Evolutionary conservation across 2,329 filamentous ascomycete species (phyloP).

Genomic region (Aspergillus alliaceus): DNA sequence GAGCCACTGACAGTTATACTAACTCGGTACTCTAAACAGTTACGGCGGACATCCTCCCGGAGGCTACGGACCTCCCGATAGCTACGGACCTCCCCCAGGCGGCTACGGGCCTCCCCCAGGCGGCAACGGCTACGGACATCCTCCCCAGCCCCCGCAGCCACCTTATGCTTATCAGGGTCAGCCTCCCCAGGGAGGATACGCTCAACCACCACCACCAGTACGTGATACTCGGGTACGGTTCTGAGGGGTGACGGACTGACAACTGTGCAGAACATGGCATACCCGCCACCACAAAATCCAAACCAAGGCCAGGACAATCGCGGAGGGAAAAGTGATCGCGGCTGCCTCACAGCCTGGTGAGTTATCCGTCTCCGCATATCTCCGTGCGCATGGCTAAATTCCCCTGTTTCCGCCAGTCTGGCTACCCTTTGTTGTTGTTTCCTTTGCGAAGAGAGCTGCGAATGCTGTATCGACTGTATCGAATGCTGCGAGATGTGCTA

Average conservation of each 20-base stretch:
- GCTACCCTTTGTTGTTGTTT: conserved; percentile 63
- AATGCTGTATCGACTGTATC: conserved; percentile 64
- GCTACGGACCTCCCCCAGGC: not conserved
- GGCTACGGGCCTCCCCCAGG: conserved; percentile 17
- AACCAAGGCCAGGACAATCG: conserved; percentile 43
- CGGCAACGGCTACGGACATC: conserved; percentile 19
- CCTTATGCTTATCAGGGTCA: conserved; percentile 31
- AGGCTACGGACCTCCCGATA: conserved; percentile 17
- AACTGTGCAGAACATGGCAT: conserved; percentile 41
- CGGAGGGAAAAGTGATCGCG: conserved; percentile 44
- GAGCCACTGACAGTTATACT: not conserved
- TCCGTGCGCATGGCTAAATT: not conserved
- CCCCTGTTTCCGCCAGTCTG: conserved; percentile 38
- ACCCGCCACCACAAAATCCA: conserved; percentile 49
- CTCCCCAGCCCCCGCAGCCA: too few relatives aligned
- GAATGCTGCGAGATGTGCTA: conserved; percentile 50
- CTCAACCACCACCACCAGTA: conserved; percentile 24
- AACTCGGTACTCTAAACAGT: not conserved
- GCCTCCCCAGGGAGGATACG: conserved; percentile 28
- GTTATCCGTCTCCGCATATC: conserved; percentile 9
- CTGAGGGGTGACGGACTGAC: not conserved
- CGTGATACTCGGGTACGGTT: conserved; percentile 4
- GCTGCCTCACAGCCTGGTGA: conserved; percentile 55
- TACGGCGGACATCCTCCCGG: not conserved
- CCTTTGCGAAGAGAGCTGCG: conserved; percentile 63